These are phyloP conservation scores for Persicaria tinctoria DNA, from an alignment of 148 eudicot species.

Conservation along the genomic window DNA sequence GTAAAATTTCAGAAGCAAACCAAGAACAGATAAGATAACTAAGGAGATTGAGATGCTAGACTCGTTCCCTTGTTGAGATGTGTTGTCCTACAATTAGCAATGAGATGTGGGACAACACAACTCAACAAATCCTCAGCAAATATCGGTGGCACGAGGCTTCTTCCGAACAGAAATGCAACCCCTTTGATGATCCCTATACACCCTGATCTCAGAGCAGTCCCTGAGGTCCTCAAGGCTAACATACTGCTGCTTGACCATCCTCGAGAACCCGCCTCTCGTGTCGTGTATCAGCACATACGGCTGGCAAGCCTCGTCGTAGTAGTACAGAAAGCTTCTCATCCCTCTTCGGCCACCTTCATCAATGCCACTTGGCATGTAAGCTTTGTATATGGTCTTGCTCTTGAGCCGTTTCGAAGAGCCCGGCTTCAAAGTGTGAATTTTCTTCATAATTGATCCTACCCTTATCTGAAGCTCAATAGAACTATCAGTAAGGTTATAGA, in stretches of 20 bases:
- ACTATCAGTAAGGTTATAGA: conserved; percentile 61
- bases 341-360: conserved; percentile 17
- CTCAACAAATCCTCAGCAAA: conserved; percentile 32
- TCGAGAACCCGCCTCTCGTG: conserved; percentile 45
- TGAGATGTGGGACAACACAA: too few species aligned
- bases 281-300: conserved; percentile 88
- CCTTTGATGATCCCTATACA: conserved; percentile 69
- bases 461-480: conserved; percentile 75
- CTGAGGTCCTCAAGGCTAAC: conserved; percentile 79
- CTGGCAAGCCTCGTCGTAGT: conserved; percentile 62
- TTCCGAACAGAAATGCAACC: conserved; percentile 66
- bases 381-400: conserved; percentile 61
- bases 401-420: conserved; percentile 66
- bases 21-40: neutral
- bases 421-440: conserved; percentile 60
- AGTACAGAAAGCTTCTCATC: conserved; percentile 37
- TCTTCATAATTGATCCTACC: conserved; percentile 64
- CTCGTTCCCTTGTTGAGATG: too few species aligned
- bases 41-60: too few species aligned
- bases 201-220: conserved; percentile 69
- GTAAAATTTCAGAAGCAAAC: neutral
- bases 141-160: conserved; percentile 34
- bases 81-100: too few species aligned
- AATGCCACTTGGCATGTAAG: conserved; percentile 43
- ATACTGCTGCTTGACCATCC: conserved; percentile 87